phyloP scores from a whole-genome alignment of 2,329 filamentous ascomycete species.

The Xylariaceae sp. region DNA sequence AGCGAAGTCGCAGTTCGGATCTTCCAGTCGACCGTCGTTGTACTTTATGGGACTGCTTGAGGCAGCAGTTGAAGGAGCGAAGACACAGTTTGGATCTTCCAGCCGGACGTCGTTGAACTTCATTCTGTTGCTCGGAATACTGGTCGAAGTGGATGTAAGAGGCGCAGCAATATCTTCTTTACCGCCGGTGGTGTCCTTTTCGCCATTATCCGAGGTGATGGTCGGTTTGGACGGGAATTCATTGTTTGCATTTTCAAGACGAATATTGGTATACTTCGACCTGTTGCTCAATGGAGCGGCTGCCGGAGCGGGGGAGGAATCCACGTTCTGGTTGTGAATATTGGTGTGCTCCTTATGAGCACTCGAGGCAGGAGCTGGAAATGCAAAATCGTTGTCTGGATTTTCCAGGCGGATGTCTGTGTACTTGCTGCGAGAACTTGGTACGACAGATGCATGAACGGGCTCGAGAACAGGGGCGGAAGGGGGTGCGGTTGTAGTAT shows the following conservation, averaged over 20 bases:
- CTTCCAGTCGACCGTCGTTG: conserved; percentile 2
- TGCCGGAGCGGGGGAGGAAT: neutral
- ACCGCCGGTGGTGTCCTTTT: too few species aligned
- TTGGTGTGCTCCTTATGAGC: conserved; percentile 2
- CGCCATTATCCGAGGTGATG: too few species aligned
- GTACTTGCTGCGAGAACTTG: too few species aligned
- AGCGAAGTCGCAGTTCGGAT: neutral
- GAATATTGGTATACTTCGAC: conserved; percentile 8
- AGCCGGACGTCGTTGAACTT: neutral
- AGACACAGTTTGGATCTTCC: conserved; percentile 1
- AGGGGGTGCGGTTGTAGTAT: too few species aligned
- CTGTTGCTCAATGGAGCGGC: neutral
- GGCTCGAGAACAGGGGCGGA: too few species aligned
- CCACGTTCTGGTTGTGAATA: conserved; percentile 2
- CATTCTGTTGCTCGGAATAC: too few species aligned
- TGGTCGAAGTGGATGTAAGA: too few species aligned
- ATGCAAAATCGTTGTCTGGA: neutral
- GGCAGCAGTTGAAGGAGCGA: neutral
- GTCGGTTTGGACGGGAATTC: too few species aligned
- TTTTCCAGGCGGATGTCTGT: neutral
- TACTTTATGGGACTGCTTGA: conserved; percentile 2
- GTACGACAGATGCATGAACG: too few species aligned
- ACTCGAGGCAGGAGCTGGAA: neutral
- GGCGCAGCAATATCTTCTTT: too few species aligned
- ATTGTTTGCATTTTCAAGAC: neutral